Conservation (phyloP, 495 filamentous ascomycete genomes). For the Aspergillus ellipticus region DNA sequence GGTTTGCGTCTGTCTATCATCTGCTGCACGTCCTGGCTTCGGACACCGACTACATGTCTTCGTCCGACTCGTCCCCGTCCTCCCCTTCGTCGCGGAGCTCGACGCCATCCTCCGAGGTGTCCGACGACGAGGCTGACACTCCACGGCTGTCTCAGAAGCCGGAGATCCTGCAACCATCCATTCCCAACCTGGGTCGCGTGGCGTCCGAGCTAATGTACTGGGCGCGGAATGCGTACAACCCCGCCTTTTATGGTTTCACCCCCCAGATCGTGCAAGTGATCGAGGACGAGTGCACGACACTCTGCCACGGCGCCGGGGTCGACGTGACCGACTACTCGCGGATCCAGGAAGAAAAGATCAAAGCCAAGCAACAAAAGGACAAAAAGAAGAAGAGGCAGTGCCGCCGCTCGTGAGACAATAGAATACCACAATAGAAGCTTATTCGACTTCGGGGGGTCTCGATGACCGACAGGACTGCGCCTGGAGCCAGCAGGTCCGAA, state of each 20-base stretch:
- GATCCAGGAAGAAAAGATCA: slow-evolving; percentile 17
- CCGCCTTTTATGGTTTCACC: slow-evolving; percentile 45
- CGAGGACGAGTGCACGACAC: slow-evolving; percentile 37
- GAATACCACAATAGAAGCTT: not conserved
- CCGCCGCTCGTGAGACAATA: slow-evolving; percentile 1
- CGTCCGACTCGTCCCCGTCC: slow-evolving; percentile 33
- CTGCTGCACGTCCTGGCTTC: slow-evolving; percentile 57
- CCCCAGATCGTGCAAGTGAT: slow-evolving; percentile 34
- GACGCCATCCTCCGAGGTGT: slow-evolving; percentile 23
- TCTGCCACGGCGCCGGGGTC: slow-evolving; percentile 38
- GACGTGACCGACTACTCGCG: slow-evolving; percentile 33
- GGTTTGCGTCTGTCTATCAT: slow-evolving; percentile 71
- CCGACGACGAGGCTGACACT: slow-evolving; percentile 33
- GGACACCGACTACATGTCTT: slow-evolving; percentile 48
- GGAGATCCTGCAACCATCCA: slow-evolving; percentile 21
- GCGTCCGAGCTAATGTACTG: slow-evolving; percentile 45
- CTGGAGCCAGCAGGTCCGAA: not conserved
- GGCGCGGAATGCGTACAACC: slow-evolving; percentile 47
- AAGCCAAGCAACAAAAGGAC: slow-evolving; percentile 12
- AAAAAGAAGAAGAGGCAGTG: slow-evolving; percentile 14
- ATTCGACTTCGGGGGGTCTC: not conserved
- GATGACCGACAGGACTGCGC: not conserved
- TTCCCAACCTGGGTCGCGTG: slow-evolving; percentile 40
- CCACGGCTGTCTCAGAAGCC: slow-evolving; percentile 12
- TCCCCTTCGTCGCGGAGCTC: slow-evolving; percentile 13